Evolutionary conservation across 768 basidiomycete genomes (phyloP), one percentile per base, ranked within the genome.

Genomic region (Serendipita sp.): DNA sequence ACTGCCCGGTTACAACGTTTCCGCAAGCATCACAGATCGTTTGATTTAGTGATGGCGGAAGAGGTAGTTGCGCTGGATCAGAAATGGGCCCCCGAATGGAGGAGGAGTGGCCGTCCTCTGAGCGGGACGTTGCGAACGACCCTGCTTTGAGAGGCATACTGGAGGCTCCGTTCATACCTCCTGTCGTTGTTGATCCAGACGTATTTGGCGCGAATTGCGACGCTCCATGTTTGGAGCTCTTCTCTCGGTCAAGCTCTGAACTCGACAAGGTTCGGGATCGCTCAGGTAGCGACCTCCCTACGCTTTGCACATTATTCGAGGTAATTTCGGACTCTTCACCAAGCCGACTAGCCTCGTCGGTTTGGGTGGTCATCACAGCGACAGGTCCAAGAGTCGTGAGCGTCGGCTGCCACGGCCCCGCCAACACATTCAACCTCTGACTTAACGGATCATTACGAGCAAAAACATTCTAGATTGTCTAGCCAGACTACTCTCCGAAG

Each of bases 1-100:
- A 98, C 51, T 94, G 92, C 13, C 96, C 95, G 65, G 92, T 86
- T 83, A 97, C 53, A 11, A 58, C 33, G 3, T n/a, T 58, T 58
- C 53, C 53, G 31, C 53, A 58, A 24, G 53, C 22, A 24, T 22
- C 53, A 20, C 53, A 58, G 33, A 30, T n/a, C 1, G 30, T n/a
- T 22, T 58, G 53, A 28, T 28, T 30, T 11, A 31, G 17, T 30
- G 26, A 28, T 30, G 53, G 53, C 24, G 53, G 22, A 24, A 24
- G 53, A 22, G 53, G 53, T 30, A 31, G 53, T 11, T 22, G 53
- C 3, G 30, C 20, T 28, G 53, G 53, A 31, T 58, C 53, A n/a
- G 20, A 4, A 34, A 9, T 22, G 17, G 33, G 30, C 22, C 30
- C 24, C 17, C 53, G 22, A 4, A 9, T 58, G 4, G 53, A 24